Conservation (phyloP, 2,329 filamentous ascomycete genomes). For the Ophiocordyceps robertsii region DNA sequence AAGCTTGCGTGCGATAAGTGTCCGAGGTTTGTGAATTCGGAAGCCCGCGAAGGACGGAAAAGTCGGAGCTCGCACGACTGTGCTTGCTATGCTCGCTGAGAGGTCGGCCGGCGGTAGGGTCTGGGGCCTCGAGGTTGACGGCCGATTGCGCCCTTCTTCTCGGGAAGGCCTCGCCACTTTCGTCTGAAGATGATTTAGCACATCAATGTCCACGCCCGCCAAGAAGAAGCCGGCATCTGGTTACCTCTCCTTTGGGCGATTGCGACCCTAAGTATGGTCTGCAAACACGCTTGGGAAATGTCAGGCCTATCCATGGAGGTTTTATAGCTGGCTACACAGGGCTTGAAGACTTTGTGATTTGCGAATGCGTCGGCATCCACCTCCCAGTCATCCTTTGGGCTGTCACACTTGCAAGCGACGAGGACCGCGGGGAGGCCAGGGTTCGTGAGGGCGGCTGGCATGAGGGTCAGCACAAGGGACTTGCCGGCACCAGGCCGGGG, state of each 20-base stretch:
- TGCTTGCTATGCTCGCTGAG: constrained; percentile 51
- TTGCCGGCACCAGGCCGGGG: background rate
- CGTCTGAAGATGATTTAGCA: constrained; percentile 14
- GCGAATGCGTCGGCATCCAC: constrained; percentile 55
- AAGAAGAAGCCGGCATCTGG: constrained; percentile 11
- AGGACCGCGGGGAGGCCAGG: constrained; percentile 64
- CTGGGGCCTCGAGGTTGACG: constrained; percentile 44
- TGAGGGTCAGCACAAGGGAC: constrained; percentile 1
- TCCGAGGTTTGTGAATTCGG: constrained; percentile 31
- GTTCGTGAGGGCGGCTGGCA: constrained; percentile 57
- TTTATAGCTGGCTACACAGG: constrained; percentile 60
- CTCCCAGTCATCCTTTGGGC: constrained; percentile 53
- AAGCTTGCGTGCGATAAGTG: constrained; percentile 14
- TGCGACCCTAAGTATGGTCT: constrained; percentile 59
- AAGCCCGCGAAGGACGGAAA: constrained; percentile 44
- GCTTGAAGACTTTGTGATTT: constrained; percentile 48
- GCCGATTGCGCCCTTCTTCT: constrained; percentile 48
- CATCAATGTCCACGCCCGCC: background rate
- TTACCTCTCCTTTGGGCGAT: constrained; percentile 56
- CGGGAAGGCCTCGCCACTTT: constrained; percentile 28
- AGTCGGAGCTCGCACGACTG: constrained; percentile 58
- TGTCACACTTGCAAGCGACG: constrained; percentile 84
- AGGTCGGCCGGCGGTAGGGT: constrained; percentile 35
- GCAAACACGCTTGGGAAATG: constrained; percentile 62
- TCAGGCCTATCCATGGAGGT: constrained; percentile 59